phyloP scores from a whole-genome alignment of 2,329 filamentous ascomycete genomes.

The Sporothrix brunneoviolacea region DNA sequence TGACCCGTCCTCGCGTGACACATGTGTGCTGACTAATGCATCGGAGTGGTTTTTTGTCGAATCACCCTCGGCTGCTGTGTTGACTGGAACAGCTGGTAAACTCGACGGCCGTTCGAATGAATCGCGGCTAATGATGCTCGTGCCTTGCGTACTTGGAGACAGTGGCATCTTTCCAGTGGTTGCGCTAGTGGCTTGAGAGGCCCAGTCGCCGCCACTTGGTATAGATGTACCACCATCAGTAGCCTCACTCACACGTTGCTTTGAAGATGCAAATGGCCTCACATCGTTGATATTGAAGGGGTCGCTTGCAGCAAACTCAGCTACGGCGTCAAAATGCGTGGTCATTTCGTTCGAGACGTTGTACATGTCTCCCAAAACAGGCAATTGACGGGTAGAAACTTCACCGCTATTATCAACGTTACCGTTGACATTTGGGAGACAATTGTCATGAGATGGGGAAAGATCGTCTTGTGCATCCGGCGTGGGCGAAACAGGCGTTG shows the following conservation, averaged over 20 bases:
- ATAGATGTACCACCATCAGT: slow-evolving; percentile 54
- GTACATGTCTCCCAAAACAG: slow-evolving; percentile 29
- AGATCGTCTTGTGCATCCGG: not conserved
- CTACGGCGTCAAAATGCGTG: slow-evolving; percentile 39
- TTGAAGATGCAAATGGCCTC: slow-evolving; percentile 32
- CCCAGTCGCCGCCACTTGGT: slow-evolving; percentile 51
- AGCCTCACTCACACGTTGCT: slow-evolving; percentile 54
- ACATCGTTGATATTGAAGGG: slow-evolving; percentile 39
- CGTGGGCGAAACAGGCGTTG: slow-evolving; percentile 12
- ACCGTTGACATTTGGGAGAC: not conserved
- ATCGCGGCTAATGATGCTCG: slow-evolving; percentile 57
- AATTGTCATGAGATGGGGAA: not conserved
- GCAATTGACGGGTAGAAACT: slow-evolving; percentile 25
- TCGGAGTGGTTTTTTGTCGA: slow-evolving; percentile 24
- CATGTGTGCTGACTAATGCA: slow-evolving; percentile 21
- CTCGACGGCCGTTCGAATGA: slow-evolving; percentile 45
- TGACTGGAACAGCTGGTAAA: slow-evolving; percentile 28
- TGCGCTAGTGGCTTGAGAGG: slow-evolving; percentile 56
- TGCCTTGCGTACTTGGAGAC: slow-evolving; percentile 59
- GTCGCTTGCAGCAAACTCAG: slow-evolving; percentile 44
- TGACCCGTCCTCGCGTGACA: slow-evolving; percentile 30
- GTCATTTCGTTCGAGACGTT: slow-evolving; percentile 34
- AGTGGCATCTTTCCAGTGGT: slow-evolving; percentile 58
- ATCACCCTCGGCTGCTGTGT: slow-evolving; percentile 28
- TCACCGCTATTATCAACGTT: not conserved